Percentiles rank a stretch among this genome's conserved stretches.
These are phyloP conservation scores for Exophiala alcalophila DNA, from an alignment of 2,329 filamentous ascomycete species.

Conservation along the genomic window DNA sequence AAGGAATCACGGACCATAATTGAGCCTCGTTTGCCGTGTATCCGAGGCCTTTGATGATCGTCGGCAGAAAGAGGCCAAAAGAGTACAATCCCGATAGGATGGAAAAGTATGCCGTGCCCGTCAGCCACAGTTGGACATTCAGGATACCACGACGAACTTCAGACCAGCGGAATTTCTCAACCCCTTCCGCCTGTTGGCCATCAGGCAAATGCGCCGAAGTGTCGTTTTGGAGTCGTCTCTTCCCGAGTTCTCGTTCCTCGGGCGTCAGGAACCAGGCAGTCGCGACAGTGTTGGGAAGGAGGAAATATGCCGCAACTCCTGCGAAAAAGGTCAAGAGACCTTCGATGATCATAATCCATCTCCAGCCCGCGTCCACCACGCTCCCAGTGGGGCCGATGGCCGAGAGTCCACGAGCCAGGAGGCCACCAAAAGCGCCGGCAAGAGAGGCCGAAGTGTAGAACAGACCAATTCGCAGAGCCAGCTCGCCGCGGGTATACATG, in stretches of 20 bases:
- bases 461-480: slow-evolving; percentile 72
- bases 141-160: slow-evolving; percentile 68
- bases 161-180: slow-evolving; percentile 68
- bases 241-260: slow-evolving; percentile 67
- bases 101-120: slow-evolving; percentile 67
- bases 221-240: slow-evolving; percentile 67
- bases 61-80: slow-evolving; percentile 75
- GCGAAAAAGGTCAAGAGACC: slow-evolving; percentile 38
- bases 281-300: slow-evolving; percentile 79
- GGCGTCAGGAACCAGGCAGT: slow-evolving; percentile 69
- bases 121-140: slow-evolving; percentile 78
- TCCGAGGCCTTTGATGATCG: slow-evolving; percentile 65
- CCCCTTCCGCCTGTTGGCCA: slow-evolving; percentile 48
- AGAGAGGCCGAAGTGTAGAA: slow-evolving; percentile 82
- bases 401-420: slow-evolving; percentile 80
- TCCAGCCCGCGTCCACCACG: slow-evolving; percentile 47
- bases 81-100: slow-evolving; percentile 80
- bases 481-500: slow-evolving; percentile 70
- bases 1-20: slow-evolving; percentile 71
- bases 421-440: slow-evolving; percentile 79
- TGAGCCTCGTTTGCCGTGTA: slow-evolving; percentile 64
- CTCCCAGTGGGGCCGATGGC: slow-evolving; percentile 62
- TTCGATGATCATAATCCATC: slow-evolving; percentile 27
- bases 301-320: slow-evolving; percentile 38
- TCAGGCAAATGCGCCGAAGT: slow-evolving; percentile 59